phyloP scores from a whole-genome alignment of 2,329 filamentous ascomycete species.

The Venturia carpophila region DNA sequence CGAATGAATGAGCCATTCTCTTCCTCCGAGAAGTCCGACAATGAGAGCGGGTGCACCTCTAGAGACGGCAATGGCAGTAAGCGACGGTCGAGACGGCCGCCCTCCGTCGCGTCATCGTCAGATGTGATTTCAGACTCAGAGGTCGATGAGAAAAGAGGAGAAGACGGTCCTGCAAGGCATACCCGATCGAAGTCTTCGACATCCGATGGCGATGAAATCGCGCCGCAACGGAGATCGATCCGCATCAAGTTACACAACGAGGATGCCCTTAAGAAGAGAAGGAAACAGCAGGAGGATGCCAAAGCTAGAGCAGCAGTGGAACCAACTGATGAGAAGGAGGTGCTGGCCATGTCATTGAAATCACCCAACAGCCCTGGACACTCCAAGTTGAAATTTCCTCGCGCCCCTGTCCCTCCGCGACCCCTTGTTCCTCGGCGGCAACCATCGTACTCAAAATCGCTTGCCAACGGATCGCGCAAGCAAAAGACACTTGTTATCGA shows the following conservation, averaged over 20 bases:
- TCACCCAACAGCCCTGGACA: slow-evolving; percentile 81
- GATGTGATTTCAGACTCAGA: slow-evolving; percentile 61
- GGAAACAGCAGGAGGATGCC: slow-evolving; percentile 54
- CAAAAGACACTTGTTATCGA: slow-evolving; percentile 94
- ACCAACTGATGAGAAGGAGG: slow-evolving; percentile 31
- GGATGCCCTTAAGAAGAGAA: slow-evolving; percentile 60
- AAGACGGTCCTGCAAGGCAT: slow-evolving; percentile 43
- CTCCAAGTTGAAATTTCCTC: slow-evolving; percentile 70
- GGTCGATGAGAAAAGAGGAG: slow-evolving; percentile 41
- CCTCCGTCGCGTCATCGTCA: slow-evolving; percentile 45
- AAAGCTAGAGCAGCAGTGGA: slow-evolving; percentile 22
- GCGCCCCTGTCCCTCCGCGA: slow-evolving; percentile 78
- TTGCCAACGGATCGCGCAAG: slow-evolving; percentile 4
- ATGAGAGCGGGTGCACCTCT: slow-evolving; percentile 1
- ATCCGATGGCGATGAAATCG: slow-evolving; percentile 51
- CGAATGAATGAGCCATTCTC: neutral
- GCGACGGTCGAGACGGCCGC: slow-evolving; percentile 30
- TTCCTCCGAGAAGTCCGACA: neutral
- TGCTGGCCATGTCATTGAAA: slow-evolving; percentile 65
- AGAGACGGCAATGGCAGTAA: slow-evolving; percentile 15
- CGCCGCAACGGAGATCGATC: slow-evolving; percentile 68
- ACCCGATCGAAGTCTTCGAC: slow-evolving; percentile 53
- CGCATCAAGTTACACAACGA: slow-evolving; percentile 85
- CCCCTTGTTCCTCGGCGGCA: slow-evolving; percentile 84
- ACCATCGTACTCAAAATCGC: slow-evolving; percentile 62